A percentile compares a stretch with the other conserved stretches of the same genome.
Evolutionary conservation across 2,329 filamentous ascomycete genomes (phyloP).

Genomic region (Helminthosporium solani): DNA sequence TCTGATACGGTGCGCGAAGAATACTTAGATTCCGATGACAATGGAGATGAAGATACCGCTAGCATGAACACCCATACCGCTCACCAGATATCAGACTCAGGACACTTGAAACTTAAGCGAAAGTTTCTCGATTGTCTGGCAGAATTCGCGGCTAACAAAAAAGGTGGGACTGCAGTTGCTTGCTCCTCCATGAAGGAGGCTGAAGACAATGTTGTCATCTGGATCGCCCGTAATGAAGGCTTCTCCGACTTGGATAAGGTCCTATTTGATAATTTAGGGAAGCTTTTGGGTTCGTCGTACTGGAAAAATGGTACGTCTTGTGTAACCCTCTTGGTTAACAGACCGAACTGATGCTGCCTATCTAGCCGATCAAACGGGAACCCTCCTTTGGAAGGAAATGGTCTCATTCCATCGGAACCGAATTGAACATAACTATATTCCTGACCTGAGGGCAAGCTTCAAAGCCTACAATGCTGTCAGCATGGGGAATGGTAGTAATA

Average conservation of each 20-base stretch:
- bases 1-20: slow-evolving; percentile 18
- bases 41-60: slow-evolving; percentile 11
- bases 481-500: neutral
- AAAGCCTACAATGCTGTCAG: slow-evolving; percentile 13
- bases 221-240: slow-evolving; percentile 25
- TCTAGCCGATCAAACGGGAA: slow-evolving; percentile 2
- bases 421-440: slow-evolving; percentile 21
- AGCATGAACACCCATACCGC: slow-evolving; percentile 17
- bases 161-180: slow-evolving; percentile 21
- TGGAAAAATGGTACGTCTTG: slow-evolving; percentile 11
- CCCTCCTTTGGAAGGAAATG: slow-evolving; percentile 19
- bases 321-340: slow-evolving; percentile 2
- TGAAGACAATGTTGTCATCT: slow-evolving; percentile 21
- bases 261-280: slow-evolving; percentile 13
- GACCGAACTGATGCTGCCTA: slow-evolving; percentile 6
- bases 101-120: slow-evolving; percentile 21
- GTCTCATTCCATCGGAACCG: slow-evolving; percentile 20
- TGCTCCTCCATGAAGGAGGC: slow-evolving; percentile 24
- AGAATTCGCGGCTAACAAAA: slow-evolving; percentile 24
- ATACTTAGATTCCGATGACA: slow-evolving; percentile 7
- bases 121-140: slow-evolving; percentile 27
- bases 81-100: slow-evolving; percentile 23
- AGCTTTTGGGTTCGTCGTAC: slow-evolving; percentile 10
- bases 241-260: slow-evolving; percentile 17
- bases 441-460: slow-evolving; percentile 21